Conservation (phyloP, 495 filamentous ascomycete genomes). For the Aspergillus cavernicola region DNA sequence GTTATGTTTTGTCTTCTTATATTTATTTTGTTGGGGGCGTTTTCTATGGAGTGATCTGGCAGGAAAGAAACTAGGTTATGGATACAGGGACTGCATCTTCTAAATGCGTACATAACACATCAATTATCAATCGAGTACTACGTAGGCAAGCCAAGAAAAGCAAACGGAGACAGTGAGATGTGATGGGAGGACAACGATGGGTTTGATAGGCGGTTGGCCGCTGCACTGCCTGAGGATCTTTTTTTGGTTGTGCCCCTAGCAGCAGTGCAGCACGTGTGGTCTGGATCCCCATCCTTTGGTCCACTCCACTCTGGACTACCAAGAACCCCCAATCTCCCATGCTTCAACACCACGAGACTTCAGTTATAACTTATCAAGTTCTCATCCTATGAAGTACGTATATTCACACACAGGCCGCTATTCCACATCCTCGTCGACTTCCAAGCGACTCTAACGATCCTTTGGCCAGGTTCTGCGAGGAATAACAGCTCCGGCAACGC, state of each 20-base stretch:
- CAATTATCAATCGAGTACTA: no score
- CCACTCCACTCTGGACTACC: no score
- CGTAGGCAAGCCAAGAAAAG: background rate
- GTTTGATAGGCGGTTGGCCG: no score
- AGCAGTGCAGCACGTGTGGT: background rate
- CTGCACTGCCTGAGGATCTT: background rate
- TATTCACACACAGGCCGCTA: no score
- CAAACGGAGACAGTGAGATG: background rate
- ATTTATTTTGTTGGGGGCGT: constrained; percentile 38
- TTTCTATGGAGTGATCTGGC: constrained; percentile 35
- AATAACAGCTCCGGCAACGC: constrained; percentile 10
- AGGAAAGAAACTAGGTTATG: constrained; percentile 31
- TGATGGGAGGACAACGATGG: no score
- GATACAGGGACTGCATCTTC: constrained; percentile 24
- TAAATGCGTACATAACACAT: no score
- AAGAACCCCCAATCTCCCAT: no score
- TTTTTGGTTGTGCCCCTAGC: background rate
- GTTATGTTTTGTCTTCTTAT: constrained; percentile 11
- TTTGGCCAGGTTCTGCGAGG: background rate
- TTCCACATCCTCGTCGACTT: no score
- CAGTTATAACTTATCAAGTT: no score
- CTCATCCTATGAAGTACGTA: no score
- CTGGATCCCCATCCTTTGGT: background rate
- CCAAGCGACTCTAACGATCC: background rate
- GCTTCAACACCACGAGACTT: no score